Evolutionary conservation across 148 eudicot species (phyloP).

Genomic region (Cornus florida): DNA sequence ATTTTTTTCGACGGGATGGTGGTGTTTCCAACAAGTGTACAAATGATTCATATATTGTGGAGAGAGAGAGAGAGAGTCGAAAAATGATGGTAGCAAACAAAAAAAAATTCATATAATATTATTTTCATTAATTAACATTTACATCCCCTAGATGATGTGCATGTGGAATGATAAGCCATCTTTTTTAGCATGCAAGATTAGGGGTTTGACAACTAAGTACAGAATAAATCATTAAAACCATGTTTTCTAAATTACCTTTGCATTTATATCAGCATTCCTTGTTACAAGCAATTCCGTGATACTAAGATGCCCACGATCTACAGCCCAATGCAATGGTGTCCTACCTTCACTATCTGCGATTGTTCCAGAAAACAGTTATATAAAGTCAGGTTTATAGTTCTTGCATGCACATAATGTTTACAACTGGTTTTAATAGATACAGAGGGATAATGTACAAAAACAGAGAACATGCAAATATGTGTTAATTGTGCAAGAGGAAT

Average conservation of each 20-base stretch:
- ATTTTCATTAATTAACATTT: not conserved
- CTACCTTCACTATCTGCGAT: slow-evolving; percentile 93
- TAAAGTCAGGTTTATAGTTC: not conserved
- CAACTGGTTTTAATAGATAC: not conserved
- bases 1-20: too few relatives aligned
- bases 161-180: not conserved
- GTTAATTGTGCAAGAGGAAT: not conserved
- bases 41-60: too few relatives aligned
- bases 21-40: too few relatives aligned
- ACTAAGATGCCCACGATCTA: slow-evolving; percentile 83
- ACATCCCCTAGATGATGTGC: not conserved
- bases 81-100: too few relatives aligned
- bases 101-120: not conserved
- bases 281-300: slow-evolving; percentile 60
- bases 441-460: slow-evolving; percentile 1
- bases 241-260: slow-evolving; percentile 49
- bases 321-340: slow-evolving; percentile 98
- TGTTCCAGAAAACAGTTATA: not conserved
- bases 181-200: not conserved
- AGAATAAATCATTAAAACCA: not conserved
- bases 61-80: too few relatives aligned
- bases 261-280: slow-evolving; percentile 76
- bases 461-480: not conserved
- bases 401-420: not conserved
- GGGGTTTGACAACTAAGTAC: not conserved